These are phyloP conservation scores for Solanum verrucosum DNA, from an alignment of 257 asterid genomes.

Conservation along the genomic window DNA sequence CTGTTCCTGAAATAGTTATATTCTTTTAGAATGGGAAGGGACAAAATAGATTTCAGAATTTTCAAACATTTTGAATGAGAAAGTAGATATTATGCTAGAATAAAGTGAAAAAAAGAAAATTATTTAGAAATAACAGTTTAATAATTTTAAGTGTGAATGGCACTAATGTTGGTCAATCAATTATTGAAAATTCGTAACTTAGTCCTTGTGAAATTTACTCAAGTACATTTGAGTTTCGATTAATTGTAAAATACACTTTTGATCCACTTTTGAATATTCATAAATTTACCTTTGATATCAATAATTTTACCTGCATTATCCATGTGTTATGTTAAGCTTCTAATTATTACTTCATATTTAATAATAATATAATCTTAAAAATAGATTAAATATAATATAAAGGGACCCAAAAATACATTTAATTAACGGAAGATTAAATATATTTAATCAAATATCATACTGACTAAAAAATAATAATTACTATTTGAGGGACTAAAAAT, in stretches of 20 bases:
- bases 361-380: not conserved
- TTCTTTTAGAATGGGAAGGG: not conserved
- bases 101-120: not conserved
- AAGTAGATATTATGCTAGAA: not conserved
- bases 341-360: not conserved
- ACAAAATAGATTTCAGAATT: not conserved
- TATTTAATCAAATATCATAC: not conserved
- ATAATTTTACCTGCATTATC: not conserved
- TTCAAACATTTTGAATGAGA: not conserved
- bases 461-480: not conserved
- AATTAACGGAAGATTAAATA: not conserved
- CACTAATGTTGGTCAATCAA: not conserved
- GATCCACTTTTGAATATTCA: not conserved
- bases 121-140: not conserved
- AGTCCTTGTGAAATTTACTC: not conserved
- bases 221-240: not conserved
- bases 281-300: not conserved
- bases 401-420: not conserved
- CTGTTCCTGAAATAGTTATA: not conserved
- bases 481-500: not conserved
- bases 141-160: not conserved
- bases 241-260: not conserved
- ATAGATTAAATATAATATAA: not conserved
- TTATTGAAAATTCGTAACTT: not conserved
- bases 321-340: not conserved